Conservation (phyloP, 371 early-diverging fungal species). For the Rhizopus arrhizus region DNA sequence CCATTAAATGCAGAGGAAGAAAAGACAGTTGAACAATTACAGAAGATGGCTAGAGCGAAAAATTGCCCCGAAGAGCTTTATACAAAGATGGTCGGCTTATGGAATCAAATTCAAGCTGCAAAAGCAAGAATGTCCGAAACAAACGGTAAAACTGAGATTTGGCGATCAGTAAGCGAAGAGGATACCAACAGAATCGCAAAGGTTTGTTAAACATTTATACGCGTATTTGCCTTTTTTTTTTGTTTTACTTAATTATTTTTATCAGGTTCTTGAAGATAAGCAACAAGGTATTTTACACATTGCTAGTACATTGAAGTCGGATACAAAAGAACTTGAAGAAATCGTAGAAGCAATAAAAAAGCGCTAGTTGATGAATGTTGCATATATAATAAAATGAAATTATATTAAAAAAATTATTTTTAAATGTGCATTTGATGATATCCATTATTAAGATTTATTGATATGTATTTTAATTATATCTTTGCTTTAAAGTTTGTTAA, state of each 20-base stretch:
- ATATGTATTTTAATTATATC: no score
- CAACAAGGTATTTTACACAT: constrained; percentile 25
- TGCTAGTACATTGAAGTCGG: constrained; percentile 17
- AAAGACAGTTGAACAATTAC: constrained; percentile 12
- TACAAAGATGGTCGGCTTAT: constrained; percentile 20
- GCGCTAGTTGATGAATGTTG: background rate
- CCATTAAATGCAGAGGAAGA: constrained; percentile 30
- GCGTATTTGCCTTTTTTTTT: background rate
- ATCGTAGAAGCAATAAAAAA: constrained; percentile 21
- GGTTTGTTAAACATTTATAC: constrained; percentile 8
- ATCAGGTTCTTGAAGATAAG: constrained; percentile 24
- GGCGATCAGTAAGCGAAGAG: constrained; percentile 29
- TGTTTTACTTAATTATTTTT: background rate
- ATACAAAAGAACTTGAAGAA: constrained; percentile 22
- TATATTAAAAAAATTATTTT: background rate
- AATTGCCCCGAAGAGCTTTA: constrained; percentile 20
- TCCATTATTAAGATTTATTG: no score
- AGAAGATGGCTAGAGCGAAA: constrained; percentile 7
- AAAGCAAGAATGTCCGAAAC: constrained; percentile 8
- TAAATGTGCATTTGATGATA: background rate
- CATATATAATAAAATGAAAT: background rate
- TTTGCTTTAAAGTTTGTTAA: no score
- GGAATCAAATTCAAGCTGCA: constrained; percentile 23
- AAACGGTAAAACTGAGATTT: constrained; percentile 15
- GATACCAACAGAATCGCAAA: constrained; percentile 23